phyloP scores from a whole-genome alignment of 768 basidiomycete genomes.

The Tremella yokohamensis region DNA sequence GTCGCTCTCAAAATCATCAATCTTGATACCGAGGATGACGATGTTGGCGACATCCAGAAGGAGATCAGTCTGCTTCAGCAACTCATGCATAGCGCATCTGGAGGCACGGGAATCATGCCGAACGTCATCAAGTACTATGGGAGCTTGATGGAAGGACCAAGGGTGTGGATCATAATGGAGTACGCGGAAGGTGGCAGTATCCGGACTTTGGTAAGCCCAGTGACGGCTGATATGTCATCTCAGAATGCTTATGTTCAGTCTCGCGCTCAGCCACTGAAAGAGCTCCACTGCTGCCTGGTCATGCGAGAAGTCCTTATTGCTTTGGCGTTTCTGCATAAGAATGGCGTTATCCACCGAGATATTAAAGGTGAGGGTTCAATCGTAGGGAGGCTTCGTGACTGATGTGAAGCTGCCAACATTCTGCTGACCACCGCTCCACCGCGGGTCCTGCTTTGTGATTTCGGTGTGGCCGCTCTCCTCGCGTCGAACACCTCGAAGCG shows the following conservation, averaged over 20 bases:
- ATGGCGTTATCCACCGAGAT: slow-evolving; percentile 92
- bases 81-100: slow-evolving; percentile 53
- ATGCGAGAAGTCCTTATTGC: slow-evolving; percentile 82
- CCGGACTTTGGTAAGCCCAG: slow-evolving; percentile 63
- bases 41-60: slow-evolving; percentile 91
- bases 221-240: neutral
- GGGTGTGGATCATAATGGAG: slow-evolving; percentile 99
- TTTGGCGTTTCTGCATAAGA: slow-evolving; percentile 84
- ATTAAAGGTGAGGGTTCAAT: slow-evolving; percentile 62
- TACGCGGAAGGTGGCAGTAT: slow-evolving; percentile 93
- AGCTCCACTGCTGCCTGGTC: slow-evolving; percentile 82
- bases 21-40: slow-evolving; percentile 92
- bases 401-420: slow-evolving; percentile 71
- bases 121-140: slow-evolving; percentile 92
- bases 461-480: slow-evolving; percentile 92
- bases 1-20: slow-evolving; percentile 99
- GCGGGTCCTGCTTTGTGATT: slow-evolving; percentile 94
- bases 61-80: slow-evolving; percentile 90
- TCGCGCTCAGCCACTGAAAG: slow-evolving; percentile 80
- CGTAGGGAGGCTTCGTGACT: neutral
- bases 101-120: slow-evolving; percentile 61
- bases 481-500: slow-evolving; percentile 74
- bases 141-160: slow-evolving; percentile 90
- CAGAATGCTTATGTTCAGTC: slow-evolving; percentile 56
- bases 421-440: slow-evolving; percentile 76